Evolutionary conservation across 176 grass and related monocot genomes (phyloP), one percentile per base, ranked within the genome.

Genomic region (Rhynchospora tenuis): DNA sequence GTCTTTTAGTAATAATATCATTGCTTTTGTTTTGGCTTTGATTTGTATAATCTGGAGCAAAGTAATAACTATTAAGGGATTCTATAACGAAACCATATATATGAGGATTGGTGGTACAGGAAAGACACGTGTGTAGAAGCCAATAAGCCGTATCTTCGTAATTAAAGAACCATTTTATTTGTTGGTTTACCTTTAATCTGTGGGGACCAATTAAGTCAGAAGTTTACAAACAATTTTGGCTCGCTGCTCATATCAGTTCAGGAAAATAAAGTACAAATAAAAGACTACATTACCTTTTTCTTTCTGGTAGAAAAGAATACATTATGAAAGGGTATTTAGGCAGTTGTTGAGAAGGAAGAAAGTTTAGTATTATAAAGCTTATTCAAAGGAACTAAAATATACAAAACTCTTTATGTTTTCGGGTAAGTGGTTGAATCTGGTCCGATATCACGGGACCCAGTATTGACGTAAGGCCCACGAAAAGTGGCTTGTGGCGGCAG

Each of bases 401-500:
- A 26, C 44, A 44, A 56, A 19, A 8, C 6, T 38, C 33, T 38
- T 44, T 84, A 84, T 22, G 82, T 91, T 84, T 94, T 94, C 1
- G 90, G 88, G 78, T 93, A 90, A 31, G 77, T 74, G 15, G 90
- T 90, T 79, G 67, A 59, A 89, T 98, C 92, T 51, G 92, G 95
- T 31, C 95, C 95, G 45, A 98, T 86, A 89, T 94, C 95, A 7
- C 67, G 90, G 31, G 95, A 98, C 50, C 92, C 92, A 26, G 92
- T 93, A 73, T 94, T 98, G 6, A 98, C 83, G 85, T 98, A 98
- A 0, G 95, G 95, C 64, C 92, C 95, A 69, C 92, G 86, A 46
- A 98, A 94, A 14, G 92, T 98, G 76, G 95, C 95, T 78, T 98
- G 95, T 3, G 92, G 95, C 58, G 95, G 92, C 74, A 98, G 84